Base-by-base conservation (phyloP, 257 asterid genomes). In the Solanum boliviense region DNA sequence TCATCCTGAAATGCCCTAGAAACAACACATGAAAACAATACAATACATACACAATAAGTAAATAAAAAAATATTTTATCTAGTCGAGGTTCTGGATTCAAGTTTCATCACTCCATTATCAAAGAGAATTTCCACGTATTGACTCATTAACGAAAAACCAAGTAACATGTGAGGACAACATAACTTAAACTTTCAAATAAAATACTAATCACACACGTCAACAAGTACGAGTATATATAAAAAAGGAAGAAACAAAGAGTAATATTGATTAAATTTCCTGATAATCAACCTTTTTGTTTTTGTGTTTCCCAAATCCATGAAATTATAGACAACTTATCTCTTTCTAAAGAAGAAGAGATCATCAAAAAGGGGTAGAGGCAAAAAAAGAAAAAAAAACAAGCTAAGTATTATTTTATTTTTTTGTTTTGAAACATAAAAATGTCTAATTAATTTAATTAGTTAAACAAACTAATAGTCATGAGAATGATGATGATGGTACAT, bases 401-500 rank as follows among this genome's bases (percentile, higher is more conserved):
- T 18, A 56, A 16, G 10, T 71, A 7, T 32, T 68, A 13, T 16
- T 68, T 1, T n/a, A n/a, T n/a, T 71, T 32, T 56, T 56, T 56
- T 52, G 9, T 52, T 52, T 31, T 32, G 41, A 71, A 71, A 71
- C 78, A 31, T 16, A 13, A 71, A 71, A 32, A 32, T 15, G 41
- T 21, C 25, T 16, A 8, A 16, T 15, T 29, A 71, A 71, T 16
- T 39, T 29, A 67, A 62, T 62, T n/a, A 56, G 7, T 18, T n/a
- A 25, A 71, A 41, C 31, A n/a, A 88, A 65, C 88, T 91, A 94
- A 89, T 95, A 93, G 90, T 93, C 95, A 87, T 92, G 92, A 32
- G 90, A 88, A 41, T 92, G 85, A 20, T 81, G 48, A 35, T 74
- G 70, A 10, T 81, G 95, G 84, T 92, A 93, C 93, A 94, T 94